Conservation (phyloP, 2,329 filamentous ascomycete genomes). For the Didymella segeticola region DNA sequence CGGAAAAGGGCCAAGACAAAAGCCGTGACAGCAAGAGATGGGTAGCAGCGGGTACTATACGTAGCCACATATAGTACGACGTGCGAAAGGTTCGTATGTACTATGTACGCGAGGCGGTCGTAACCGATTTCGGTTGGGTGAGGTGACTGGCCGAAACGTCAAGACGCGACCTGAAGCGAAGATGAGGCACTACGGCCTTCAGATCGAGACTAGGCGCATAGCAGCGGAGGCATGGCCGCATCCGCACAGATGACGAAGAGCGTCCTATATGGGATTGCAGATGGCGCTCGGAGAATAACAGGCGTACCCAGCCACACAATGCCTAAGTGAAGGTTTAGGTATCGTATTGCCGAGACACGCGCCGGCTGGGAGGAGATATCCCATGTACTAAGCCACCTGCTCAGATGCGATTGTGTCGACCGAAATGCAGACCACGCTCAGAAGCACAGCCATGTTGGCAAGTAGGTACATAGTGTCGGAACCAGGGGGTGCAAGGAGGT, state of each 20-base stretch:
- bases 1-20: constrained; percentile 21
- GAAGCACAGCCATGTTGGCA: no score
- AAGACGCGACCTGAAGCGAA: constrained; percentile 33
- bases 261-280: not conserved
- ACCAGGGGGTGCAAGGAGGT: not conserved
- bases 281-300: no score
- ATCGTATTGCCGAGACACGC: no score
- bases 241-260: not conserved
- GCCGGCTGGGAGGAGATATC: no score
- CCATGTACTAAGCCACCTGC: no score
- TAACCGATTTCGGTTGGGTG: no score
- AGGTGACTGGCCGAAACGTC: constrained; percentile 29
- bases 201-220: constrained; percentile 2
- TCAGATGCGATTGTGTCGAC: no score
- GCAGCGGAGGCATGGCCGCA: not conserved
- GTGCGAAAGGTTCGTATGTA: constrained; percentile 4
- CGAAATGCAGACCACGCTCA: no score
- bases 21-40: constrained; percentile 16
- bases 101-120: no score
- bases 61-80: not conserved
- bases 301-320: no score
- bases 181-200: constrained; percentile 36
- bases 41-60: not conserved
- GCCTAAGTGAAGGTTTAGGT: no score
- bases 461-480: not conserved